Evolutionary conservation across 2,329 filamentous ascomycete species (phyloP).

Genomic region (Podosphaera xanthii): DNA sequence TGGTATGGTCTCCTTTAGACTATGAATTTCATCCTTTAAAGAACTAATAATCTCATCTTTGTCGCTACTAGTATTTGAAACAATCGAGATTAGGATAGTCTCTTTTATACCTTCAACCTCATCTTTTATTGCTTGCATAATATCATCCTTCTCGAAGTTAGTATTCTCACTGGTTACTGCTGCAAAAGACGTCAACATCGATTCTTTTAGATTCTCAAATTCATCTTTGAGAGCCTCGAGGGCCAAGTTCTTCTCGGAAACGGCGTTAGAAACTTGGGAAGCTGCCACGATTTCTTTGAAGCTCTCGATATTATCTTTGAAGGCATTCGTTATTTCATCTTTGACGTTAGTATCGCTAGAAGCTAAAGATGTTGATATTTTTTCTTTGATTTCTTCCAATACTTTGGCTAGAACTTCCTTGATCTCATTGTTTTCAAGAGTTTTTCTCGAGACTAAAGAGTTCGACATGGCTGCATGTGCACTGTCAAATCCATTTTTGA

Average conservation of each 20-base stretch:
- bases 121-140: not conserved
- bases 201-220: slow-evolving; percentile 39
- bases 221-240: slow-evolving; percentile 66
- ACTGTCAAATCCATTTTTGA: slow-evolving; percentile 66
- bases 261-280: slow-evolving; percentile 9
- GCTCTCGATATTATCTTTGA: slow-evolving; percentile 40
- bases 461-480: slow-evolving; percentile 38
- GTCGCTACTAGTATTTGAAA: not conserved
- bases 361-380: slow-evolving; percentile 25
- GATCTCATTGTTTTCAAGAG: slow-evolving; percentile 26
- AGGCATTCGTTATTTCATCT: slow-evolving; percentile 53
- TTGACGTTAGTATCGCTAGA: slow-evolving; percentile 20
- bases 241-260: slow-evolving; percentile 51
- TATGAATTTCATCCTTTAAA: slow-evolving; percentile 42
- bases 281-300: slow-evolving; percentile 36
- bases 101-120: slow-evolving; percentile 20
- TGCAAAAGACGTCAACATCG: slow-evolving; percentile 27
- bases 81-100: slow-evolving; percentile 11
- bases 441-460: slow-evolving; percentile 24
- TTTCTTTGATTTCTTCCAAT: slow-evolving; percentile 36
- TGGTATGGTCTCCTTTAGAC: slow-evolving; percentile 32
- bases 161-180: slow-evolving; percentile 14
- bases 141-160: slow-evolving; percentile 13
- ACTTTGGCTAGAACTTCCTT: slow-evolving; percentile 33
- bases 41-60: not conserved